Percentiles rank a stretch among this genome's conserved stretches.
Evolutionary conservation across 805 yeast genomes (phyloP).

Genomic region (Hanseniaspora opuntiae): DNA sequence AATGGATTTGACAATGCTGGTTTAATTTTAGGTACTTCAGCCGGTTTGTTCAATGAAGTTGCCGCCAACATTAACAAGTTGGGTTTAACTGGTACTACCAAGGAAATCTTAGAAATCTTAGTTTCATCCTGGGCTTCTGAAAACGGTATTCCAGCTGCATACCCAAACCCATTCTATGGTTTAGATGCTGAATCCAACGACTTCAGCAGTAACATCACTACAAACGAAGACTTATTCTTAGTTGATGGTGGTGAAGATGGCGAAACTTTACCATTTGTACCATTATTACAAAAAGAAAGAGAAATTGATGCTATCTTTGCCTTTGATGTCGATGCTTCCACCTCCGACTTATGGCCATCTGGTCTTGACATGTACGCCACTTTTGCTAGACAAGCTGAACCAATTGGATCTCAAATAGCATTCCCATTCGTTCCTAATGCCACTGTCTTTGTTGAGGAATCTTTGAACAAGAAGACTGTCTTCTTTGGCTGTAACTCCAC

Average conservation of each 20-base stretch:
- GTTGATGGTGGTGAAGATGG: constrained; percentile 66
- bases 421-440: constrained; percentile 75
- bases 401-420: constrained; percentile 42
- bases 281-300: constrained; percentile 47
- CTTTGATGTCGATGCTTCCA: constrained; percentile 57
- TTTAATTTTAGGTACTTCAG: constrained; percentile 68
- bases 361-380: constrained; percentile 48
- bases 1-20: constrained; percentile 73
- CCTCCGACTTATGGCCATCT: constrained; percentile 49
- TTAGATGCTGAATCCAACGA: constrained; percentile 25
- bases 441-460: constrained; percentile 43
- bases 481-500: constrained; percentile 72
- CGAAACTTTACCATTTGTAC: constrained; percentile 51
- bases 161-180: constrained; percentile 61
- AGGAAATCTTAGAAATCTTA: constrained; percentile 36
- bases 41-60: constrained; percentile 52
- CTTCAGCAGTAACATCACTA: constrained; percentile 25
- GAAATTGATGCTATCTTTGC: constrained; percentile 54
- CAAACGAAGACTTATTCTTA: constrained; percentile 35
- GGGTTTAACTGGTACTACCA: constrained; percentile 27
- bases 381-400: constrained; percentile 43
- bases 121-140: constrained; percentile 35
- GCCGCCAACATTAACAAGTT: constrained; percentile 28
- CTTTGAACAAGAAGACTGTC: constrained; percentile 55
- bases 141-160: constrained; percentile 55